Percentiles rank a stretch among this genome's conserved stretches.
These are phyloP conservation scores for Orbilia quercus DNA, from an alignment of 2,329 filamentous ascomycete genomes.

Conservation along the genomic window DNA sequence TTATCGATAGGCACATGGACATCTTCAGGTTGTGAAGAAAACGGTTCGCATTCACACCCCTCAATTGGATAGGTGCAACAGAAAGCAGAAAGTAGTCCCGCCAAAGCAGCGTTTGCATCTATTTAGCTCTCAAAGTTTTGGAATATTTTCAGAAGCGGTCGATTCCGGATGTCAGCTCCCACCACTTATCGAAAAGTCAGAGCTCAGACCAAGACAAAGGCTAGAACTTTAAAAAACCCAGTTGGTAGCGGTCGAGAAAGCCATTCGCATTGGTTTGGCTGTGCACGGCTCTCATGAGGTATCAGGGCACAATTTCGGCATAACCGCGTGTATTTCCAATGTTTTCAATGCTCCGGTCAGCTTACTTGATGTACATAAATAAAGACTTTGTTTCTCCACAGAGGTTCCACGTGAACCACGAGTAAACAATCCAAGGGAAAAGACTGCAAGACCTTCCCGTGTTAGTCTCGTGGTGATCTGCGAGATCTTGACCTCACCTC, in stretches of 20 bases:
- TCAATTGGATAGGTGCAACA: neutral
- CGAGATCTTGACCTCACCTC: no score
- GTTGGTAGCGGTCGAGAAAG: neutral
- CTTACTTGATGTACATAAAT: no score
- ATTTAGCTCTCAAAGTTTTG: neutral
- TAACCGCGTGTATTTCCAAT: no score
- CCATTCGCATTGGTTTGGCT: no score
- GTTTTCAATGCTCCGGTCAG: no score
- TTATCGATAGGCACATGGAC: constrained; percentile 42
- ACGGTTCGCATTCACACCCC: constrained; percentile 11
- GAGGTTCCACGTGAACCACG: no score
- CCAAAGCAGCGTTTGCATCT: neutral
- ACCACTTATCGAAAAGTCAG: neutral
- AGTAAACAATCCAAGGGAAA: no score
- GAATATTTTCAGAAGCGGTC: neutral
- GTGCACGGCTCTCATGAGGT: no score
- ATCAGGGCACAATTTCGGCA: no score
- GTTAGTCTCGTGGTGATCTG: no score
- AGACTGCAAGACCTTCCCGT: no score
- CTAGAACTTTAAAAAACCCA: neutral
- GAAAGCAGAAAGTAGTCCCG: neutral
- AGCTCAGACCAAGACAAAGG: neutral
- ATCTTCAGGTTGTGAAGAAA: constrained; percentile 1
- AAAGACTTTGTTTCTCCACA: no score
- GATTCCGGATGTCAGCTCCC: neutral